phyloP scores from a whole-genome alignment of 768 basidiomycete species.

The Xerocomellus chrysenteron region DNA sequence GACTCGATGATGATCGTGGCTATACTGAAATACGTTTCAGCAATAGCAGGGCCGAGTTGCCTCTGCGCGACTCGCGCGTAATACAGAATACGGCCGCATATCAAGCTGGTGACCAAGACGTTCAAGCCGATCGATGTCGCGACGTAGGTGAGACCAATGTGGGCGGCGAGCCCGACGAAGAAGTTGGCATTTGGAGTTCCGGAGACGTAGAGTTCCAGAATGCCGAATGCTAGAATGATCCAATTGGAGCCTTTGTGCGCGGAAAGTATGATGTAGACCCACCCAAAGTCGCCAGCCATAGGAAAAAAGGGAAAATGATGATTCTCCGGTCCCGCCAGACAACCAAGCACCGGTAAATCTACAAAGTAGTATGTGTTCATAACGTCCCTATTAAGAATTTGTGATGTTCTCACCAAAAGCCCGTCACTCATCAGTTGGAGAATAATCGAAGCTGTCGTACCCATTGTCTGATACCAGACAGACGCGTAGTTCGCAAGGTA shows the following conservation, averaged over 20 bases:
- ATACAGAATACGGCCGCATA: slow-evolving; percentile 13
- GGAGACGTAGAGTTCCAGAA: slow-evolving; percentile 1
- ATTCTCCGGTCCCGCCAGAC: slow-evolving; percentile 27
- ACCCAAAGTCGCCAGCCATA: slow-evolving; percentile 8
- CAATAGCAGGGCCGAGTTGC: background rate
- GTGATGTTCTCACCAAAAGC: slow-evolving; percentile 29
- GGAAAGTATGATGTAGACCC: background rate
- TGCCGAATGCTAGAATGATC: slow-evolving; percentile 1
- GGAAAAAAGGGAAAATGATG: slow-evolving; percentile 9
- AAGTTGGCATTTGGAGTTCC: slow-evolving; percentile 8
- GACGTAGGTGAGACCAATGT: slow-evolving; percentile 11
- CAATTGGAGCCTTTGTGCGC: background rate
- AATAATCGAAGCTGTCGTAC: slow-evolving; percentile 24
- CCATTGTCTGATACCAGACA: slow-evolving; percentile 27
- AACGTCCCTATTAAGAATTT: too few relatives aligned
- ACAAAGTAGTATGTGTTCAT: too few relatives aligned
- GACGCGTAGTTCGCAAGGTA: slow-evolving; percentile 27
- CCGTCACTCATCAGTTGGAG: slow-evolving; percentile 33
- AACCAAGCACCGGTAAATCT: slow-evolving; percentile 34
- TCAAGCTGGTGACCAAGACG: slow-evolving; percentile 6
- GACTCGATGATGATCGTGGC: background rate
- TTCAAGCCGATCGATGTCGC: slow-evolving; percentile 12
- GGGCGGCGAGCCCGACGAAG: slow-evolving; percentile 7
- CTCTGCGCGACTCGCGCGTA: slow-evolving; percentile 2
- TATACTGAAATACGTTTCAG: slow-evolving; percentile 4